A percentile compares a stretch with the other conserved stretches of the same genome.
Conservation (phyloP, 2,329 filamentous ascomycete species). For the Penicillium sp. region DNA sequence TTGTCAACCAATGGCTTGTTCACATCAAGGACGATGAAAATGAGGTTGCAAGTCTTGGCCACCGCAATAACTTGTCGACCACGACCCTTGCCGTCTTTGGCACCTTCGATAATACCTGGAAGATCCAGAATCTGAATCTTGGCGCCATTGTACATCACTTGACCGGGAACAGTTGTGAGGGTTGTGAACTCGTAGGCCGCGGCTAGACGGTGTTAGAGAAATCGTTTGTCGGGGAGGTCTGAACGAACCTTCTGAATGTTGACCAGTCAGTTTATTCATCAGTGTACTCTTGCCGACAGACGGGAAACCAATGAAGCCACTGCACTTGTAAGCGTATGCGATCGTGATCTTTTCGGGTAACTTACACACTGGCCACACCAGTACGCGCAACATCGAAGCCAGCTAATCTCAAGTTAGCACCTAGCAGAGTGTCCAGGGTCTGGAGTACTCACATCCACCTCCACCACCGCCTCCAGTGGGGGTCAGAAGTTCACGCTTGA, state of each 20-base stretch:
- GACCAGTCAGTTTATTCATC: slow-evolving; percentile 90
- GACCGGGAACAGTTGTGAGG: slow-evolving; percentile 92
- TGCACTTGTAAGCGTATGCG: slow-evolving; percentile 22
- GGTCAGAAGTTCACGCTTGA: slow-evolving; percentile 92
- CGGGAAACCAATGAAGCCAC: slow-evolving; percentile 93
- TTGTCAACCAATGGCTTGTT: slow-evolving; percentile 99
- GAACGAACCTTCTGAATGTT: slow-evolving; percentile 75
- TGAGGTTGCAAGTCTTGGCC: slow-evolving; percentile 96
- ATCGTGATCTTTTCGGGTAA: slow-evolving; percentile 15
- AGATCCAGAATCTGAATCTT: slow-evolving; percentile 98
- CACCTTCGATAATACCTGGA: slow-evolving; percentile 97
- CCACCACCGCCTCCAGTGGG: slow-evolving; percentile 77
- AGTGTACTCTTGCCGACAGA: slow-evolving; percentile 98
- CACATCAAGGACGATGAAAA: slow-evolving; percentile 97
- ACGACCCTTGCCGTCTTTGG: slow-evolving; percentile 96
- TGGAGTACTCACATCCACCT: slow-evolving; percentile 56
- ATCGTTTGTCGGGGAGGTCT: background rate
- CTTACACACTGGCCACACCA: slow-evolving; percentile 84
- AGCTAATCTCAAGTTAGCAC: slow-evolving; percentile 43
- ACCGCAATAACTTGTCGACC: slow-evolving; percentile 98
- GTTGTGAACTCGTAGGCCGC: slow-evolving; percentile 99
- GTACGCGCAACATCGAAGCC: slow-evolving; percentile 98
- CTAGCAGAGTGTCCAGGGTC: slow-evolving; percentile 2
- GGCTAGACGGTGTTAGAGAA: slow-evolving; percentile 45
- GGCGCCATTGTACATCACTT: slow-evolving; percentile 93